A percentile compares a stretch with the other conserved stretches of the same genome.
phyloP scores from a whole-genome alignment of 108 stramenopile species.

The Schizochytrium sp. region DNA sequence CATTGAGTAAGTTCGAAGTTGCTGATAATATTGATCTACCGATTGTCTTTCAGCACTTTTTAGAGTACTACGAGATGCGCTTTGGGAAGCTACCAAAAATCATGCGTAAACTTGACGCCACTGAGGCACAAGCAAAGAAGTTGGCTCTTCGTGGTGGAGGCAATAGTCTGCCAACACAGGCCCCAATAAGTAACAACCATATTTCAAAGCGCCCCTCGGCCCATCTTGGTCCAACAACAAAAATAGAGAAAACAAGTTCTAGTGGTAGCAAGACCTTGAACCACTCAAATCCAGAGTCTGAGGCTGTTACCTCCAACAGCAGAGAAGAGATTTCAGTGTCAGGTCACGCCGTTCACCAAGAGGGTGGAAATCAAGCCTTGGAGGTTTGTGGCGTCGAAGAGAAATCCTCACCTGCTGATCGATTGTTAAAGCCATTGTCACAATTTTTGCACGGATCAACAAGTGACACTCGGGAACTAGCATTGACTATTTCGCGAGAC shows the following conservation, averaged over 20 bases:
- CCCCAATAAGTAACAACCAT: too few species aligned
- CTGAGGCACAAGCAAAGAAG: neutral
- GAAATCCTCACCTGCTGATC: constrained; percentile 19
- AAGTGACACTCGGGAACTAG: constrained; percentile 72
- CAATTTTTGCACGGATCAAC: constrained; percentile 74
- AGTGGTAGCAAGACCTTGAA: too few species aligned
- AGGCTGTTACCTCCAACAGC: too few species aligned
- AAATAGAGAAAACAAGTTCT: too few species aligned
- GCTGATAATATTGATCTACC: constrained; percentile 79
- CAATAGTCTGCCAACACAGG: too few species aligned
- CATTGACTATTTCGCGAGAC: constrained; percentile 73
- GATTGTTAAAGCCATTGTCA: constrained; percentile 72
- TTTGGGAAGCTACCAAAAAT: constrained; percentile 69
- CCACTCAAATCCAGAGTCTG: too few species aligned
- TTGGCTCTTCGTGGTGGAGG: neutral
- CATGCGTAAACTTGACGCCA: neutral
- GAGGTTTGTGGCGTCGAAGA: neutral
- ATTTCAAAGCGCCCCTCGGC: too few species aligned
- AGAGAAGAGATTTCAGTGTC: neutral
- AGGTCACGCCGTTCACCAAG: neutral
- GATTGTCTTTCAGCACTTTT: constrained; percentile 74
- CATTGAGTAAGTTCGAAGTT: constrained; percentile 64
- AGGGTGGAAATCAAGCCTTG: neutral
- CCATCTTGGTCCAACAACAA: too few species aligned
- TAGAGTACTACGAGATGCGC: constrained; percentile 76